Evolutionary conservation across 83 land plant species (phyloP), one percentile per base, ranked within the genome.

Genomic region (Thuja plicata): DNA sequence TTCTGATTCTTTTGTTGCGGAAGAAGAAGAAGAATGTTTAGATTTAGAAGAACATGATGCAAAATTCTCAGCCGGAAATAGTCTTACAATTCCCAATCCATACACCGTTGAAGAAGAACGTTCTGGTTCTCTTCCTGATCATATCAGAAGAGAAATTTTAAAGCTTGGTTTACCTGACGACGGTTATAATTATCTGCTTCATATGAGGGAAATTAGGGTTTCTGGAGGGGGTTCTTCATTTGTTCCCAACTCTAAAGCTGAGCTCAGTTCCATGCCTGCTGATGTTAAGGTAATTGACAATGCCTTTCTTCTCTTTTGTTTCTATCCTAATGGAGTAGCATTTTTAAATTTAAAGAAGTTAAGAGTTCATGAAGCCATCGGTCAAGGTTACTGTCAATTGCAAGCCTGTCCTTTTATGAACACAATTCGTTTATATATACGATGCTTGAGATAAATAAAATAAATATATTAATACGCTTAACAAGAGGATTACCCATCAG

Each of bases 131-230:
- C 92, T 94, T 21, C 96, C 99, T 62, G 99, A 97, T 17, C 82
- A 94, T n/a, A 92, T 94, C 46, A 92, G 99, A 88, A 89, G 52
- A 91, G 99, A 98, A 90, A 95, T 98, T 85, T 37, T 98, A 86
- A 99, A 98, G 89, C 87, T 98, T 41, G 99, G 99, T 62, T 93
- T 96, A 88, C 98, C 99, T 2, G 99, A 98, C 80, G 99, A 98
- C 91, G 99, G 99, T 6, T 98, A 98, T 79, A 97, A 98, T 74
- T 98, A 98, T 88, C 86, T 98, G 88, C 71, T 85, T 86, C 99
- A 98, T 88, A 41, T 97, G 90, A 87, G 99, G 78, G 96, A 94
- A 73, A 95, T 97, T 81, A 97, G 91, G 60, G 88, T 90, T 50
- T 86, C 94, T 7, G 98, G 97, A 12, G 98, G 94, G 2, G 96